Percentiles rank a stretch among this genome's conserved stretches.
phyloP scores from a whole-genome alignment of 2,329 filamentous ascomycete species.

The Beauveria pseudobassiana region DNA sequence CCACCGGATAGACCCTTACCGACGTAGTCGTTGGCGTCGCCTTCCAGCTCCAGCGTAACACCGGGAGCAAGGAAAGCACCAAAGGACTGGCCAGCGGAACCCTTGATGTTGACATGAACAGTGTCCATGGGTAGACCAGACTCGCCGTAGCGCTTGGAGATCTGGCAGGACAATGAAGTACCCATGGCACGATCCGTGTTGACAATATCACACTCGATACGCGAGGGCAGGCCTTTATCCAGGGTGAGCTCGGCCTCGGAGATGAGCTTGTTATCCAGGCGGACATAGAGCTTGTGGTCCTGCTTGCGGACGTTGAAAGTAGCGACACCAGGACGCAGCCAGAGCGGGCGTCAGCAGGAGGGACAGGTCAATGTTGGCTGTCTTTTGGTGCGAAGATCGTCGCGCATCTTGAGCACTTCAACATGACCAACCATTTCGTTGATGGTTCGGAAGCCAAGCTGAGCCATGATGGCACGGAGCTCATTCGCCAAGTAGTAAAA shows the following conservation, averaged over 20 bases:
- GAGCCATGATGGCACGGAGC: constrained; percentile 93
- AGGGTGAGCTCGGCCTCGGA: constrained; percentile 90
- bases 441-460: constrained; percentile 86
- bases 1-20: constrained; percentile 93
- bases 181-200: constrained; percentile 94
- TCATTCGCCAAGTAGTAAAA: constrained; percentile 98
- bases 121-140: constrained; percentile 85
- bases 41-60: constrained; percentile 90
- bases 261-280: constrained; percentile 94
- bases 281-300: constrained; percentile 86
- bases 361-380: constrained; percentile 85
- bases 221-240: constrained; percentile 85
- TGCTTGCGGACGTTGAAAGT: constrained; percentile 98
- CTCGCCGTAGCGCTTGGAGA: constrained; percentile 87
- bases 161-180: constrained; percentile 90
- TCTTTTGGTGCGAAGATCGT: constrained; percentile 87
- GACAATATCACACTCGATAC: constrained; percentile 92
- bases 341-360: constrained; percentile 93
- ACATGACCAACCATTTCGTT: constrained; percentile 97
- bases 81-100: constrained; percentile 93
- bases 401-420: constrained; percentile 76
- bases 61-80: constrained; percentile 89
- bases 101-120: constrained; percentile 93
- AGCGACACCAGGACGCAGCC: constrained; percentile 84
- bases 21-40: constrained; percentile 94